Percentiles rank a stretch among this genome's conserved stretches.
Evolutionary conservation across 1,284 basidiomycete species (phyloP).

Genomic region (Schizopora paradoxa): DNA sequence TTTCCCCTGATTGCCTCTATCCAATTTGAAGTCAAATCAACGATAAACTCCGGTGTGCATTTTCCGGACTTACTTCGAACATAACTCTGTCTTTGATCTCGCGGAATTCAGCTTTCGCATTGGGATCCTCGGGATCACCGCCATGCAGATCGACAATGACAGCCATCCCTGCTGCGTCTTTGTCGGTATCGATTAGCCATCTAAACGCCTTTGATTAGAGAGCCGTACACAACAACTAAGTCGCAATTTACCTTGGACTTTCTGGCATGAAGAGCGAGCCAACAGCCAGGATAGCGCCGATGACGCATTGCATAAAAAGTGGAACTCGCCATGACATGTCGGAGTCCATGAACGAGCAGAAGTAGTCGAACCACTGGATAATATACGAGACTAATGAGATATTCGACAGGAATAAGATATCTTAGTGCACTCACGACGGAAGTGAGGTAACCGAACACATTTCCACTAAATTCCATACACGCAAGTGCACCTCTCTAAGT

Average conservation of each 20-base stretch:
- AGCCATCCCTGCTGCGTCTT: slow-evolving; percentile 80
- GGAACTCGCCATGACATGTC: slow-evolving; percentile 83
- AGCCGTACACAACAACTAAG: not conserved
- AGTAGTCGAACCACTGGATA: slow-evolving; percentile 88
- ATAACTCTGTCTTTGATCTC: slow-evolving; percentile 91
- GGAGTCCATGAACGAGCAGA: slow-evolving; percentile 83
- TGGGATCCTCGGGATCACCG: slow-evolving; percentile 66
- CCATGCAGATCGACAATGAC: slow-evolving; percentile 92
- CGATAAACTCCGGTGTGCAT: not conserved
- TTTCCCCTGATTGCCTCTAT: slow-evolving; percentile 70
- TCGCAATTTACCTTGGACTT: slow-evolving; percentile 64
- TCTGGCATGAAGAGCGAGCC: slow-evolving; percentile 91
- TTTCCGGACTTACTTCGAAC: slow-evolving; percentile 56
- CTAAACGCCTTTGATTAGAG: slow-evolving; percentile 33
- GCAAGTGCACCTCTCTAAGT: slow-evolving; percentile 83
- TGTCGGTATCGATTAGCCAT: slow-evolving; percentile 89
- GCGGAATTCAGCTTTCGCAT: slow-evolving; percentile 81
- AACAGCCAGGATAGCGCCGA: slow-evolving; percentile 76
- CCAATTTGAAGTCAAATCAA: not conserved
- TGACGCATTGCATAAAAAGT: slow-evolving; percentile 81
- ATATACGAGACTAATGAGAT: not conserved
- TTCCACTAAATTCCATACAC: slow-evolving; percentile 96
- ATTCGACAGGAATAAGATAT: not conserved
- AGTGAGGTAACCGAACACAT: slow-evolving; percentile 88
- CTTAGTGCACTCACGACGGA: slow-evolving; percentile 68